Evolutionary conservation across 495 filamentous ascomycete species (phyloP).

Genomic region (Venustampulla echinocandica): DNA sequence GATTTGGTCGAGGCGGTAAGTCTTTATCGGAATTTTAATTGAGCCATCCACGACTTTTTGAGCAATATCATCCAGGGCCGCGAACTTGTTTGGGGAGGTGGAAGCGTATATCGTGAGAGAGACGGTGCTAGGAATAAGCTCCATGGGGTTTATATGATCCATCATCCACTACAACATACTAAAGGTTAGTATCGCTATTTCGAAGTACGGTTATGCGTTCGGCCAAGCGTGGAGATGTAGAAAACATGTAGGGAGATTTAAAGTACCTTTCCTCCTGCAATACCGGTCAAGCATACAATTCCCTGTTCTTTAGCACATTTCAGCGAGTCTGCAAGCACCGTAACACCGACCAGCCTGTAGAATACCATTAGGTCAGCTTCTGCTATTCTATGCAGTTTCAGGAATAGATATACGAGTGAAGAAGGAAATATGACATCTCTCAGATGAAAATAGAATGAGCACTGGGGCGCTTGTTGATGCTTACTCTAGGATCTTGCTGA

Average conservation of each 20-base stretch:
- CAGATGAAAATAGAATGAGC: too few relatives aligned
- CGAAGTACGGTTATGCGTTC: too few relatives aligned
- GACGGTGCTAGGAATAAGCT: constrained; percentile 32
- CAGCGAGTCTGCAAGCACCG: constrained; percentile 34
- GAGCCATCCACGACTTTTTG: constrained; percentile 20
- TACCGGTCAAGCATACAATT: constrained; percentile 39
- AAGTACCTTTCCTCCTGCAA: constrained; percentile 39
- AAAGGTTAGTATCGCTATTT: too few relatives aligned
- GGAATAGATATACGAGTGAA: too few relatives aligned
- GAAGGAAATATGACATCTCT: too few relatives aligned
- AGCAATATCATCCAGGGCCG: constrained; percentile 37
- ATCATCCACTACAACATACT: too few relatives aligned
- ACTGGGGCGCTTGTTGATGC: too few relatives aligned
- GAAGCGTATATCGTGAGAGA: constrained; percentile 37
- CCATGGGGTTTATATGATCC: constrained; percentile 38
- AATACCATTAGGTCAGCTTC: too few relatives aligned
- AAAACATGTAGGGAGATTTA: too few relatives aligned
- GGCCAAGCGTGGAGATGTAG: too few relatives aligned
- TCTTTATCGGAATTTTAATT: constrained; percentile 66
- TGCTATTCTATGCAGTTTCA: too few relatives aligned
- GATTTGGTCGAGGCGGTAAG: constrained; percentile 56
- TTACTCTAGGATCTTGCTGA: constrained; percentile 39
- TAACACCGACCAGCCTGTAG: constrained; percentile 11
- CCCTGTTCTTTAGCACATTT: constrained; percentile 30
- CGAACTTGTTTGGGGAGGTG: constrained; percentile 34